A percentile compares a stretch with the other conserved stretches of the same genome.
Conservation (phyloP, 345 rosid species). For the Boechera retrofracta region DNA sequence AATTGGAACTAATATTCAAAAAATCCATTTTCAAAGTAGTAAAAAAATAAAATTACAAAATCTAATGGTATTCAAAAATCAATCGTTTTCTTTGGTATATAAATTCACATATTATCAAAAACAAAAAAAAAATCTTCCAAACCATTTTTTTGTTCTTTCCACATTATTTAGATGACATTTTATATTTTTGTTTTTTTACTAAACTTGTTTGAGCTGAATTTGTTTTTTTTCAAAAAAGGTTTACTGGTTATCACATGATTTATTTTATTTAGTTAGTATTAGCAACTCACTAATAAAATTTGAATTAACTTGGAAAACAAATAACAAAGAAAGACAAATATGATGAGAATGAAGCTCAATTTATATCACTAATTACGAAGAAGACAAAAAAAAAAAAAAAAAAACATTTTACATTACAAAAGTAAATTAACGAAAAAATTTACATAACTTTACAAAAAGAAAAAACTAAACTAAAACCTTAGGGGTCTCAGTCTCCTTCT, state of each 20-base stretch:
- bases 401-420: background rate
- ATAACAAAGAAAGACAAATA: constrained; percentile 1
- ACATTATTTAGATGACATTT: background rate
- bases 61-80: too few relatives aligned
- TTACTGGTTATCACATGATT: background rate
- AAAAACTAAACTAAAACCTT: constrained; percentile 37
- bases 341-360: background rate
- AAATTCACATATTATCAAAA: too few relatives aligned
- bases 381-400: background rate
- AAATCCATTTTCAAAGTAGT: too few relatives aligned
- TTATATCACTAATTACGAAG: background rate
- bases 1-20: too few relatives aligned
- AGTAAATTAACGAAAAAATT: background rate
- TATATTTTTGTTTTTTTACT: background rate
- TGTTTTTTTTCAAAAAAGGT: background rate
- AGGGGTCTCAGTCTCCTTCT: constrained; percentile 32
- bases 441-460: constrained; percentile 1
- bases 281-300: background rate
- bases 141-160: background rate
- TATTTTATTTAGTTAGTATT: background rate
- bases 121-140: background rate
- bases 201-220: background rate
- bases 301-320: background rate
- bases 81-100: too few relatives aligned
- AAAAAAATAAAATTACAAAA: too few relatives aligned